Evolutionary conservation across 371 early-diverging fungal genomes (phyloP).

Genomic region (Cladochytrium tenue): DNA sequence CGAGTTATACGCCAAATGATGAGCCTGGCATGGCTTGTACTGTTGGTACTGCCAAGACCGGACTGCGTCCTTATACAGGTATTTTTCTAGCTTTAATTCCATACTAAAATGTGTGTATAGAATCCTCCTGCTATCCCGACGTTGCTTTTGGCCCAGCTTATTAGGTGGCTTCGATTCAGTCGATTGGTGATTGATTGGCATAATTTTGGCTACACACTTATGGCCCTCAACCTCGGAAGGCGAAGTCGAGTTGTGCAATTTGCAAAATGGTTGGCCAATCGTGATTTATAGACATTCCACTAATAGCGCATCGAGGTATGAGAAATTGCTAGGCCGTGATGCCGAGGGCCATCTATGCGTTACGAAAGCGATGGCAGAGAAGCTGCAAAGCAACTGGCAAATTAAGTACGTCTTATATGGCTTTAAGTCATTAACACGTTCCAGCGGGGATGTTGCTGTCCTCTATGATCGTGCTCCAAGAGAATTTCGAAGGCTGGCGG

Average conservation of each 20-base stretch:
- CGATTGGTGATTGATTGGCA: slow-evolving; percentile 95
- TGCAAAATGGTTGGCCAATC: slow-evolving; percentile 46
- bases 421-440: background rate
- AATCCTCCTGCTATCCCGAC: slow-evolving; percentile 96
- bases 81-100: slow-evolving; percentile 4
- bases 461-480: slow-evolving; percentile 40
- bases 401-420: slow-evolving; percentile 39
- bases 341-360: slow-evolving; percentile 87
- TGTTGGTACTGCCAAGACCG: slow-evolving; percentile 46
- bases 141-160: slow-evolving; percentile 69
- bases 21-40: slow-evolving; percentile 36
- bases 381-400: slow-evolving; percentile 63
- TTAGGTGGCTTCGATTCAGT: slow-evolving; percentile 62
- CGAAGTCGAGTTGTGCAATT: slow-evolving; percentile 58
- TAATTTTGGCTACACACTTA: slow-evolving; percentile 90
- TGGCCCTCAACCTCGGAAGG: slow-evolving; percentile 71
- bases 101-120: slow-evolving; percentile 49
- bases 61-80: slow-evolving; percentile 85
- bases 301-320: slow-evolving; percentile 51
- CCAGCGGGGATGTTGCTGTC: slow-evolving; percentile 13
- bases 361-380: slow-evolving; percentile 79
- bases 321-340: slow-evolving; percentile 65
- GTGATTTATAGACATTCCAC: background rate
- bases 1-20: slow-evolving; percentile 49
- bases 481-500: slow-evolving; percentile 25